A percentile compares a stretch with the other conserved stretches of the same genome.
phyloP scores from a whole-genome alignment of 2,329 filamentous ascomycete genomes.

The Xylariomycetidae sp. region DNA sequence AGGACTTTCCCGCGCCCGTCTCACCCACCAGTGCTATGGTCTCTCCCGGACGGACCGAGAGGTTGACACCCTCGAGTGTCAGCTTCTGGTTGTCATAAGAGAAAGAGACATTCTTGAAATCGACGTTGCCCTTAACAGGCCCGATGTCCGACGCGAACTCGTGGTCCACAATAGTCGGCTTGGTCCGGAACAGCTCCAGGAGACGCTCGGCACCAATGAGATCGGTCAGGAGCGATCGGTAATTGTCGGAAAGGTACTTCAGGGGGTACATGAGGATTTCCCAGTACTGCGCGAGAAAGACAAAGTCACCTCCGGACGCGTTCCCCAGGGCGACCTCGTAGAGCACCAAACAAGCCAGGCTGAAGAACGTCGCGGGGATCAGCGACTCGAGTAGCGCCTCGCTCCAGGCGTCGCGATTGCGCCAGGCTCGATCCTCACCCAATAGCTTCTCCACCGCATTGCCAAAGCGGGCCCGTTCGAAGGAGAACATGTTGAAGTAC shows the following conservation, averaged over 20 bases:
- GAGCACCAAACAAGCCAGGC: not conserved
- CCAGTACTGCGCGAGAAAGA: constrained; percentile 65
- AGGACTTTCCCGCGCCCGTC: constrained; percentile 60
- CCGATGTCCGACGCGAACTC: constrained; percentile 39
- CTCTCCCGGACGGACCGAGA: constrained; percentile 46
- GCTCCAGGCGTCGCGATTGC: not conserved
- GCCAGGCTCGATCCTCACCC: not conserved
- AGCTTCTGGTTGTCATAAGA: constrained; percentile 49
- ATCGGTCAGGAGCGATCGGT: constrained; percentile 27
- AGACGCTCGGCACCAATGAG: constrained; percentile 63
- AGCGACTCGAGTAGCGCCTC: constrained; percentile 26
- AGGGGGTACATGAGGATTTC: constrained; percentile 35
- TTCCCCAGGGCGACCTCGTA: constrained; percentile 45
- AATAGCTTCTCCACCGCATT: constrained; percentile 7
- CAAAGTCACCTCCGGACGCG: constrained; percentile 54
- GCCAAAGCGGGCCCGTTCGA: constrained; percentile 24
- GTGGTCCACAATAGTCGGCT: constrained; percentile 49
- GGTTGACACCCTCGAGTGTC: constrained; percentile 43
- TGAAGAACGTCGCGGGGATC: constrained; percentile 40
- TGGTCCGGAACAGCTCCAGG: constrained; percentile 51
- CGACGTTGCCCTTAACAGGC: constrained; percentile 42
- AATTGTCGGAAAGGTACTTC: constrained; percentile 23
- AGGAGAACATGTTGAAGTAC: constrained; percentile 28
- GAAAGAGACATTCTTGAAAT: constrained; percentile 51
- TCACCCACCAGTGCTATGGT: constrained; percentile 59